Percentiles rank a stretch among this genome's conserved stretches.
Conservation (phyloP, 2,329 filamentous ascomycete species). For the Cladosporium oxysporum region DNA sequence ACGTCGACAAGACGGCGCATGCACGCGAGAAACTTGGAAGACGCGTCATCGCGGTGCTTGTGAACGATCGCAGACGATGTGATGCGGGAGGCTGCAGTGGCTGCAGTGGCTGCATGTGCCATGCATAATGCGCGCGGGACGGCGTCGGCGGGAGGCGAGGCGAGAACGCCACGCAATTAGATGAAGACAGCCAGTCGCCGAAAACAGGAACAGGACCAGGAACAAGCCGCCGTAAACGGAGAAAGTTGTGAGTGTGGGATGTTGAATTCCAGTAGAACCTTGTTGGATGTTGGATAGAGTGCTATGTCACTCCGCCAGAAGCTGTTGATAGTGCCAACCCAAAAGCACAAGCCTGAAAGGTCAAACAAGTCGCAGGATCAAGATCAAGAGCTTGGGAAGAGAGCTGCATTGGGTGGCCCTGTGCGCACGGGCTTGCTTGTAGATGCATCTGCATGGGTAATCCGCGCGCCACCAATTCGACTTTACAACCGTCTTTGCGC, state of each 20-base stretch:
- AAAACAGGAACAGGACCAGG: neutral
- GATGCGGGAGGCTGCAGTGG: neutral
- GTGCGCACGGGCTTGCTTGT: neutral
- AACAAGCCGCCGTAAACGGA: neutral
- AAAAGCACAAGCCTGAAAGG: neutral
- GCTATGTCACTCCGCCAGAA: neutral
- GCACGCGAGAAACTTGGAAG: neutral
- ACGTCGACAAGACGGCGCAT: neutral
- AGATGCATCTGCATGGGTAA: constrained; percentile 6
- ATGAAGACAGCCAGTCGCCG: neutral
- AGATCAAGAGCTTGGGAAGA: neutral
- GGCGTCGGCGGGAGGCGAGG: constrained; percentile 9
- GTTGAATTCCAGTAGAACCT: neutral
- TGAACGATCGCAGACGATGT: constrained; percentile 7
- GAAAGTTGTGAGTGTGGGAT: neutral
- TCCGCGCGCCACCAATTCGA: constrained; percentile 13
- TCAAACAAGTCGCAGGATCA: neutral
- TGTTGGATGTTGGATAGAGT: neutral
- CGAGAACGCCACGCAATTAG: constrained; percentile 11
- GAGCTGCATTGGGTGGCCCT: neutral
- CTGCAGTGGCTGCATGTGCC: neutral
- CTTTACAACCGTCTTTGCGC: constrained; percentile 6
- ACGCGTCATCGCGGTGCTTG: constrained; percentile 14
- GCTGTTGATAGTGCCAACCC: neutral
- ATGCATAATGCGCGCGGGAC: neutral